phyloP scores from a whole-genome alignment of 2,329 filamentous ascomycete genomes.

The Diplocarpon rosae region DNA sequence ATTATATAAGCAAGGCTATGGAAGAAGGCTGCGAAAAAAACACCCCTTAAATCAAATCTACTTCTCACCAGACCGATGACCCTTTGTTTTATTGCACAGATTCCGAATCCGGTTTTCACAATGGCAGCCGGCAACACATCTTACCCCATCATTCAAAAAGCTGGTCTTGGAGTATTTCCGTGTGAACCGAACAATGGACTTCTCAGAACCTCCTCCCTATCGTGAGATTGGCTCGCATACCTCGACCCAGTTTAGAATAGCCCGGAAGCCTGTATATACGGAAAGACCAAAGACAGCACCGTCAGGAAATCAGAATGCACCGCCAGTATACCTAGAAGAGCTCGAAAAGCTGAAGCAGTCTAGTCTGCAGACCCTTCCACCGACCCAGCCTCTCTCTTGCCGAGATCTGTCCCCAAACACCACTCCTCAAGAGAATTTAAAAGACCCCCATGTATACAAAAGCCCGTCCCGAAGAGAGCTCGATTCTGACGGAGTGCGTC shows the following conservation, averaged over 20 bases:
- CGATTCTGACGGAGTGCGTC: background rate
- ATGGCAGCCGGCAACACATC: background rate
- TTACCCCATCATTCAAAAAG: background rate
- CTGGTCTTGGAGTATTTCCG: too few species aligned
- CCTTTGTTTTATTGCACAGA: too few species aligned
- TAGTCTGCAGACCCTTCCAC: background rate
- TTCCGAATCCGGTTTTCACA: background rate
- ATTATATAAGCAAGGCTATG: too few species aligned
- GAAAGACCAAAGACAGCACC: conserved; percentile 2
- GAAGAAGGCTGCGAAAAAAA: too few species aligned
- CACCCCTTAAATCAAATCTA: too few species aligned
- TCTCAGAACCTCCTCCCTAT: conserved; percentile 3
- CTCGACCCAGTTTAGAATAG: conserved; percentile 3
- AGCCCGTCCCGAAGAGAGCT: conserved; percentile 3
- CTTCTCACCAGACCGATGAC: too few species aligned
- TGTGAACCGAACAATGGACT: background rate
- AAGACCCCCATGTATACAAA: conserved; percentile 5
- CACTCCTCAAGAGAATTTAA: conserved; percentile 1
- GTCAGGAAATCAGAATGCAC: background rate
- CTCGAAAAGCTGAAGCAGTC: conserved; percentile 1
- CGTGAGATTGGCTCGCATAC: background rate
- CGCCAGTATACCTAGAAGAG: conserved; percentile 2
- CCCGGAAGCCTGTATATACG: conserved; percentile 5
- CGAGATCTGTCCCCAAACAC: conserved; percentile 6
- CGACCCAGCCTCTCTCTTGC: background rate